Evolutionary conservation across 1,139 yeast species (phyloP).

Genomic region (Candida neerlandica): DNA sequence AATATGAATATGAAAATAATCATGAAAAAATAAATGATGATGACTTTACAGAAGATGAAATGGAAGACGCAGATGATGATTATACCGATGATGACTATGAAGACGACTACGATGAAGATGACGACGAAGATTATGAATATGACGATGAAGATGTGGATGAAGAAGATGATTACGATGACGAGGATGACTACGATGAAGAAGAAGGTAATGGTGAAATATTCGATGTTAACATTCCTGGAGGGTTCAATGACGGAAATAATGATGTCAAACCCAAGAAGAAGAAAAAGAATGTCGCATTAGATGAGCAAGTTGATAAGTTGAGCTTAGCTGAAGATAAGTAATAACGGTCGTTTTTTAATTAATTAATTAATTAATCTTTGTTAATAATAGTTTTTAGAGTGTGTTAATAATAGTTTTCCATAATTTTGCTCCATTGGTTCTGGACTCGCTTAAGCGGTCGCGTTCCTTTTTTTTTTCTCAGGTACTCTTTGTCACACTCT

Average conservation of each 20-base stretch:
- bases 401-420: too few species aligned
- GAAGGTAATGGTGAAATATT: slow-evolving; percentile 24
- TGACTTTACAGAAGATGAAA: slow-evolving; percentile 17
- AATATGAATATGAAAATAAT: slow-evolving; percentile 15
- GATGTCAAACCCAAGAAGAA: neutral
- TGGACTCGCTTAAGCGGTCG: too few species aligned
- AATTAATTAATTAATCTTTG: too few species aligned
- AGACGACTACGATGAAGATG: slow-evolving; percentile 21
- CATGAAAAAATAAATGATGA: slow-evolving; percentile 16
- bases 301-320: neutral
- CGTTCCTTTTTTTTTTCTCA: too few species aligned
- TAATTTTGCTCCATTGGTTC: too few species aligned
- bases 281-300: neutral
- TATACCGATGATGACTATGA: slow-evolving; percentile 22
- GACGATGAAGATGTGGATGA: slow-evolving; percentile 34
- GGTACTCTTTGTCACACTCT: too few species aligned
- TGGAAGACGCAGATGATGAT: slow-evolving; percentile 19
- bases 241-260: neutral
- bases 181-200: slow-evolving; percentile 16
- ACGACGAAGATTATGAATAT: slow-evolving; percentile 30
- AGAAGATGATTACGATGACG: slow-evolving; percentile 30
- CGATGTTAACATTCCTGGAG: neutral
- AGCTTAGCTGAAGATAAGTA: neutral
- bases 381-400: too few species aligned
- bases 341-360: neutral